These are phyloP conservation scores for Chondrostereum purpureum DNA, from an alignment of 1,284 basidiomycete species.

Conservation along the genomic window DNA sequence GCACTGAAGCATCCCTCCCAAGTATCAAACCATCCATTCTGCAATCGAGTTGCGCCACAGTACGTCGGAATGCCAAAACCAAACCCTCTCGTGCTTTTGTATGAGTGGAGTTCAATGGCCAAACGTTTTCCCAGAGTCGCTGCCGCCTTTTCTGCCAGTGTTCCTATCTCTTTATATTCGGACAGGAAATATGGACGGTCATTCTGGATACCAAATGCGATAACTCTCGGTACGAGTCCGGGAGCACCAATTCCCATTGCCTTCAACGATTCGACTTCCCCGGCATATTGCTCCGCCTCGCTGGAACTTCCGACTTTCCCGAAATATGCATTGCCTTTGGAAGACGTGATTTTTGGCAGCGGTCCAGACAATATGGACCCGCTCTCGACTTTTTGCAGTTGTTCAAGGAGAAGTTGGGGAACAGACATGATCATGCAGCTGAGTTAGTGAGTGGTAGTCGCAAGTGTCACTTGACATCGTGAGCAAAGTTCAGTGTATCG, in stretches of 20 bases:
- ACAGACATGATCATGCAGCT: conserved; percentile 14
- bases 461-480: too few relatives aligned
- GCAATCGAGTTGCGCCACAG: conserved; percentile 72
- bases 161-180: conserved; percentile 59
- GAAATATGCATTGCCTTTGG: conserved; percentile 52
- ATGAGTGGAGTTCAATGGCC: conserved; percentile 56
- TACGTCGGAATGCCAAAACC: conserved; percentile 77
- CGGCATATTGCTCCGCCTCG: conserved; percentile 61
- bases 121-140: conserved; percentile 54
- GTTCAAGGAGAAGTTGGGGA: conserved; percentile 29
- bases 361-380: conserved; percentile 37
- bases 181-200: conserved; percentile 67
- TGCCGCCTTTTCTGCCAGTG: conserved; percentile 42
- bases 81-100: conserved; percentile 51
- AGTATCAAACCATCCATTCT: conserved; percentile 68
- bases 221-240: conserved; percentile 58
- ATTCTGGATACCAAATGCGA: conserved; percentile 43
- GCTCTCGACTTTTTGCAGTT: conserved; percentile 44
- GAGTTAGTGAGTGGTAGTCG: background rate
- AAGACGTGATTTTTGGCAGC: conserved; percentile 48
- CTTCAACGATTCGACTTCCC: conserved; percentile 68
- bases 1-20: conserved; percentile 70
- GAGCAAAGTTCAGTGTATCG: background rate
- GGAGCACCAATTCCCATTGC: conserved; percentile 61
- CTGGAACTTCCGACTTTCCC: conserved; percentile 46